Evolutionary conservation across 805 yeast species (phyloP), one percentile per base, ranked within the genome.

Genomic region (Ogataea angusta): DNA sequence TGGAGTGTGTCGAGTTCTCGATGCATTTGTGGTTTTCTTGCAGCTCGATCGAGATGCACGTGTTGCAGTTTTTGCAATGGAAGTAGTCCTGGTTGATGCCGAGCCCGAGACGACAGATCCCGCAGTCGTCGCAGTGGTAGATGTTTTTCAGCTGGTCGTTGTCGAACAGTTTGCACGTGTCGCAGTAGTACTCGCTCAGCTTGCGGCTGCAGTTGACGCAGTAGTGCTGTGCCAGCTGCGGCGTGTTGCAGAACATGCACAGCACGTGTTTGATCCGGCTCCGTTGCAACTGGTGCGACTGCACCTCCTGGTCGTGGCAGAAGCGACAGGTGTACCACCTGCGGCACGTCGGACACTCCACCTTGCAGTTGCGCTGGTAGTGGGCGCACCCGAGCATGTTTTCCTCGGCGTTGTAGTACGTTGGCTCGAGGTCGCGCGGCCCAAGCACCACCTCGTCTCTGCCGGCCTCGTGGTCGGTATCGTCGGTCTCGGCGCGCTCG

Each of bases 51-150:
- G 91, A 80, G 51, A 90, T 73, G 60, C 98, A 90, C 6, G 89
- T 90, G 53, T 87, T 85, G 64, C 98, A 90, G 15, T 80, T 81
- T 51, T 83, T 78, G 64, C 98, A 90, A 59, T 90, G 98, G 67
- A 87, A 88, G 53, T 83, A 89, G 62, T 90, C 97, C 49, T 84
- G 82, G 13, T 87, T 93, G 16, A 88, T 63, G 0, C 97, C 97
- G 18, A 84, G 69, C 2, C 98, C 98, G 8, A 91, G 68, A 10
- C 97, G 74, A 60, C 98, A 90, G 40, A 91, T 88, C 0, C 95
- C 96, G 67, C 98, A 90, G 52, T 82, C 85, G 52, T 81, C 86
- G 61, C 98, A 90, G 59, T 90, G 98, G 56, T 89, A 90, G 17
- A 90, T 89, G 47, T 84, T 84, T 56, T 87, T 88, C 30, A 72